A percentile compares a stretch with the other conserved stretches of the same genome.
These are phyloP conservation scores for Coriolopsis trogii DNA, from an alignment of 1,284 basidiomycete species.

Conservation along the genomic window DNA sequence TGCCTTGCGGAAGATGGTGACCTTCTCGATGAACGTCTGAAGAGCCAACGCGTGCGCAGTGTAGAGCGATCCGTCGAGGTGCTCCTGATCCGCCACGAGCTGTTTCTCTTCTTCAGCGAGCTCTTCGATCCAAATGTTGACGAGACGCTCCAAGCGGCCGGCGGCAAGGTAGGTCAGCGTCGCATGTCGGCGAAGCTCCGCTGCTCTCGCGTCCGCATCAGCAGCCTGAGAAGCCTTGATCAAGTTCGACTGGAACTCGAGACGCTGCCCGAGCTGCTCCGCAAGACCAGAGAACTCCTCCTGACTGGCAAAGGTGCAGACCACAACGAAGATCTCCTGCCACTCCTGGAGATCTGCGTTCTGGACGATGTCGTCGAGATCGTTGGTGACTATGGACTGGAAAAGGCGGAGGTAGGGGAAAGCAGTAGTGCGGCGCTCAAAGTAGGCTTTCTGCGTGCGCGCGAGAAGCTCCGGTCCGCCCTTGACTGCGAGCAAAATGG, in stretches of 20 bases:
- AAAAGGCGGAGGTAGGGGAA: conserved; percentile 93
- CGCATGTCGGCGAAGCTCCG: conserved; percentile 83
- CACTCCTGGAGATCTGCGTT: conserved; percentile 95
- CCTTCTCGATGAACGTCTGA: conserved; percentile 96
- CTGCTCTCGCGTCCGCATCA: conserved; percentile 46
- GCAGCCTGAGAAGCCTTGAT: conserved; percentile 52
- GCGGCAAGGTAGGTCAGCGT: conserved; percentile 93
- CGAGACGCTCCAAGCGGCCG: conserved; percentile 85
- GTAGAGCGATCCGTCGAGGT: conserved; percentile 63
- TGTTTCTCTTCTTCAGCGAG: conserved; percentile 83
- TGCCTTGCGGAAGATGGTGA: conserved; percentile 91
- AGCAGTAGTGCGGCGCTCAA: conserved; percentile 77
- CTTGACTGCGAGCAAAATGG: conserved; percentile 90
- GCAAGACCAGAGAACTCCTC: conserved; percentile 87
- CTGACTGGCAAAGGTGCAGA: conserved; percentile 91
- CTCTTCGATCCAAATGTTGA: conserved; percentile 94
- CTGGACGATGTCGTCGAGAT: conserved; percentile 91
- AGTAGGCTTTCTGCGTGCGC: conserved; percentile 93
- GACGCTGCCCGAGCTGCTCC: conserved; percentile 90
- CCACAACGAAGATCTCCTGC: conserved; percentile 96
- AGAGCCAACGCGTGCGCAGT: conserved; percentile 88
- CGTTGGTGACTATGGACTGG: conserved; percentile 94
- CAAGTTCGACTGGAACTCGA: conserved; percentile 82
- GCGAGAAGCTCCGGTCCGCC: conserved; percentile 91
- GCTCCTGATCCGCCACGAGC: conserved; percentile 48